Base-by-base conservation (phyloP, 2,329 filamentous ascomycete genomes). In the Colletotrichum tamarilloi region DNA sequence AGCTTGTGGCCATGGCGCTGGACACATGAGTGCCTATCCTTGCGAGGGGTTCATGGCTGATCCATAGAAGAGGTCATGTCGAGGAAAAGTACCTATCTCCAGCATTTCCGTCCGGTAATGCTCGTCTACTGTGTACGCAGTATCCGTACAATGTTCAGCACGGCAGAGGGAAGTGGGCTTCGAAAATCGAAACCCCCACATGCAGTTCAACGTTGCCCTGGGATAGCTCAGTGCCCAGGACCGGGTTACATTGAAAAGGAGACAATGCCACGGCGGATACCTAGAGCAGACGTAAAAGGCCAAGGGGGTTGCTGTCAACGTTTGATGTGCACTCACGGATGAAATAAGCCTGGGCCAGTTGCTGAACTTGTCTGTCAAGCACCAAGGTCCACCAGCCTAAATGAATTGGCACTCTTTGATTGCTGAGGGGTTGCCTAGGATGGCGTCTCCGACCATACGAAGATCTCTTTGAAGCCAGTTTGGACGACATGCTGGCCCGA, bases 241-340 rank as follows among this genome's bases (percentile, higher is more conserved):
- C 55, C 56, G 46, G 60, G 67, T 70, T 28, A 32, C 35, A 57
- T 70, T n/a, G 26, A 38, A 11, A 19, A 46, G 9, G 56, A 26
- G 28, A 46, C 49, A 32, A 35, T 32, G 46, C 55, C 65, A 55
- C 52, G 24, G 65, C 64, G 65, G 49, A 57, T 49, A 71, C 55
- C 26, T 65, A 72, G 63, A 71, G 24, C 28, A 32, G 56, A 38
- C 53, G 70, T 58, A 71, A 26, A 16, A 32, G 56, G 52, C 59
- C 69, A 64, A 68, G 65, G 69, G n/a, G 55, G 46, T 59, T 38
- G 70, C 67, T 73, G 70, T 69, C 59, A 65, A 52, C 57, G 67
- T 73, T 73, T 65, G 70, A 73, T 69, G 66, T 62, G 55, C 60
- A 32, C 60, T 59, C 59, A 55, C 65, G 55, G 59, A 64, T 52